Conservation (phyloP, 306 rosid genomes). For the Begonia peltatifolia region DNA sequence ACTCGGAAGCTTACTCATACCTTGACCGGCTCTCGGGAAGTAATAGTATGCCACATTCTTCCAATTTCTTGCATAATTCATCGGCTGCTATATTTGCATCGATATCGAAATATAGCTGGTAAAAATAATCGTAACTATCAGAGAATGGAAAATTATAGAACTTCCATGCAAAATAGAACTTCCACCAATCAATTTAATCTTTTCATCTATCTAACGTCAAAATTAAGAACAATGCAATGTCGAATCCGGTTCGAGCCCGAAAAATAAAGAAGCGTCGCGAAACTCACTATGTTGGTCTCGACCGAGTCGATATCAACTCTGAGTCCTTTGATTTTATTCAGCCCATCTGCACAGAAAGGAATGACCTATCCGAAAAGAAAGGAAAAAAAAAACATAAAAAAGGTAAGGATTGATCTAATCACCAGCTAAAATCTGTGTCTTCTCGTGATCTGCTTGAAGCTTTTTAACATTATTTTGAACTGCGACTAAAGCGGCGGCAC, state of each 20-base stretch:
- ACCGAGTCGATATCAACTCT: slow-evolving; percentile 31
- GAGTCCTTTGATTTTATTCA: slow-evolving; percentile 45
- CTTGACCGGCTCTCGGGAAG: slow-evolving; percentile 43
- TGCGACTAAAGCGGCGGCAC: slow-evolving; percentile 80
- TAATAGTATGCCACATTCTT: slow-evolving; percentile 44
- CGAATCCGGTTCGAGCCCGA: no score
- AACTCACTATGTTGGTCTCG: slow-evolving; percentile 82
- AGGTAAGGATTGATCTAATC: slow-evolving; percentile 5
- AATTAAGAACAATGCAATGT: no score
- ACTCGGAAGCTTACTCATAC: slow-evolving; percentile 20
- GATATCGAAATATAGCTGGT: slow-evolving; percentile 45
- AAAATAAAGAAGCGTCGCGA: background rate
- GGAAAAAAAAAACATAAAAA: background rate
- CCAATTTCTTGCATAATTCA: slow-evolving; percentile 36
- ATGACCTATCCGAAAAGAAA: background rate
- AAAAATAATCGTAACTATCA: background rate
- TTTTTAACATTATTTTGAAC: slow-evolving; percentile 51
- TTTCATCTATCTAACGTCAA: no score
- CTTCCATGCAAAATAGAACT: no score
- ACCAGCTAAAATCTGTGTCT: slow-evolving; percentile 68
- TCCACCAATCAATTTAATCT: no score
- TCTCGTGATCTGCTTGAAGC: slow-evolving; percentile 70
- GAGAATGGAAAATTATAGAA: no score
- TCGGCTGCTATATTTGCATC: slow-evolving; percentile 35
- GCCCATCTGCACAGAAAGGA: slow-evolving; percentile 33